These are phyloP conservation scores for Penicillium psychrosexuale DNA, from an alignment of 2,329 filamentous ascomycete genomes.

Conservation along the genomic window DNA sequence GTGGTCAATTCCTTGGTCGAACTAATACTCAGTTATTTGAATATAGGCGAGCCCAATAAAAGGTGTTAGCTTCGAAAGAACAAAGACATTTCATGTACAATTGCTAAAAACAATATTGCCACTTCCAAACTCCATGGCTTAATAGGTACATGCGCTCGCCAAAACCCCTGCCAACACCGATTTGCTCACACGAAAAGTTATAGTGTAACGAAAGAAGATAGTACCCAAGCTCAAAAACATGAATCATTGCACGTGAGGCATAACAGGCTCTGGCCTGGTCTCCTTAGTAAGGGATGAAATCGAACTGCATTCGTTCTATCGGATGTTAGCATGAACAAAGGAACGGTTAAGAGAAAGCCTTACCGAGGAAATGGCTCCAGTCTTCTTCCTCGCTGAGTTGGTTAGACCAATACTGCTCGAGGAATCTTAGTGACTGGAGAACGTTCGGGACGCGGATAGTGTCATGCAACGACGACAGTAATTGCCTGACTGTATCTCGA, in stretches of 20 bases:
- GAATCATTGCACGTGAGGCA: conserved; percentile 19
- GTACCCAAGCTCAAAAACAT: conserved; percentile 7
- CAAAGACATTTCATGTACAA: neutral
- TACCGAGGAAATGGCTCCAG: conserved; percentile 42
- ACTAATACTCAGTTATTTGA: neutral
- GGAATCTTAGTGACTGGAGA: conserved; percentile 40
- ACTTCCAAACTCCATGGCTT: conserved; percentile 1
- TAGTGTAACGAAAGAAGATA: neutral
- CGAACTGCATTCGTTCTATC: conserved; percentile 35
- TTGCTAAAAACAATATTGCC: neutral
- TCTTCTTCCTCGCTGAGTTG: conserved; percentile 34
- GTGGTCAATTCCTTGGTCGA: neutral
- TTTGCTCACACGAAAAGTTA: neutral
- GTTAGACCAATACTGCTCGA: conserved; percentile 40
- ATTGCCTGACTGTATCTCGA: conserved; percentile 31
- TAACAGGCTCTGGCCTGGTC: neutral
- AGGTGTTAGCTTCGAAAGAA: neutral
- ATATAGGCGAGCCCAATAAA: neutral
- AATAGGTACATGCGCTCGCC: neutral
- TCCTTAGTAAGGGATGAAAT: conserved; percentile 29
- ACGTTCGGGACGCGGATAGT: conserved; percentile 44
- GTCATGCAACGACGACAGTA: conserved; percentile 37
- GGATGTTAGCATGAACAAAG: conserved; percentile 6
- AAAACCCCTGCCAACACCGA: neutral
- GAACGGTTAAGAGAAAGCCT: neutral